phyloP scores from a whole-genome alignment of 202 grass and related monocot genomes.

The Carex sylvatica region DNA sequence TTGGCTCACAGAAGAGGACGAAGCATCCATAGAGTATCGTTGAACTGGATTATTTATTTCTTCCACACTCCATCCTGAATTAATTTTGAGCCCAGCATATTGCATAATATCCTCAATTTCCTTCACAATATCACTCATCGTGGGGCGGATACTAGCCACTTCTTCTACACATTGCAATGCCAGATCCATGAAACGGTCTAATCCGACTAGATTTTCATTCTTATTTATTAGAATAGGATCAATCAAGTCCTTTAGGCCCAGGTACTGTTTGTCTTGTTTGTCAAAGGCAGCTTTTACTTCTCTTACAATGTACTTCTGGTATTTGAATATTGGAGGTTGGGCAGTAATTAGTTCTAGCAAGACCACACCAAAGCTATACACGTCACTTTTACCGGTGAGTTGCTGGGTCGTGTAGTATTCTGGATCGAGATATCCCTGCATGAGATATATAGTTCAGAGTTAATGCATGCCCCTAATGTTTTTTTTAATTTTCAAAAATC shows the following conservation, averaged over 20 bases:
- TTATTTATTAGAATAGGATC: conserved; percentile 49
- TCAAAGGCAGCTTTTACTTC: conserved; percentile 60
- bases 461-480: background rate
- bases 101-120: conserved; percentile 70
- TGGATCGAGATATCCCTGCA: conserved; percentile 81
- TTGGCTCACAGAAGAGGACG: conserved; percentile 24
- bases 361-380: conserved; percentile 82
- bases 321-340: conserved; percentile 44
- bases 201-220: conserved; percentile 30
- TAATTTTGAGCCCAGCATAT: conserved; percentile 38
- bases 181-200: conserved; percentile 51
- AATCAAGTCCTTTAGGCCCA: conserved; percentile 67
- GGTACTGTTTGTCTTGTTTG: conserved; percentile 42
- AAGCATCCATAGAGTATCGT: conserved; percentile 33
- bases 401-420: conserved; percentile 84
- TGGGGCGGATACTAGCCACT: conserved; percentile 34
- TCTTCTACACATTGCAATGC: conserved; percentile 57
- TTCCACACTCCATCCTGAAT: conserved; percentile 39
- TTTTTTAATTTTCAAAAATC: background rate
- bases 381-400: conserved; percentile 75
- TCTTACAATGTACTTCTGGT: conserved; percentile 56
- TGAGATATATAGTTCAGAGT: background rate
- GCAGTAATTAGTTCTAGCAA: conserved; percentile 66
- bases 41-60: conserved; percentile 30
- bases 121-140: conserved; percentile 62